Evolutionary conservation across 169 alveolate species (phyloP), one percentile per base, ranked within the genome.

Genomic region (Cryptosporidium xiaoi): DNA sequence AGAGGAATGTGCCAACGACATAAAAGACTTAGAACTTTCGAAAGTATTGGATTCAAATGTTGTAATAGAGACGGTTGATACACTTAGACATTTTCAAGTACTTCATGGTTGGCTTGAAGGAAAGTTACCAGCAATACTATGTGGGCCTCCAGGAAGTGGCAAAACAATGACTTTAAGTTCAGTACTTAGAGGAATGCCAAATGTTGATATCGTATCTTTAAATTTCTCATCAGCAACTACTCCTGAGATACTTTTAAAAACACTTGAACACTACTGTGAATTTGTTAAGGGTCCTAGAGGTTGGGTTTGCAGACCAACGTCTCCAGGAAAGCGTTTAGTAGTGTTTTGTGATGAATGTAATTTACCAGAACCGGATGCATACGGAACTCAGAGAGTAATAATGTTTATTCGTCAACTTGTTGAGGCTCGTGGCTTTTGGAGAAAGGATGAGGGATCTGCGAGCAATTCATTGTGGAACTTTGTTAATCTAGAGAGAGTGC

Each of bases 111-210:
- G 99, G 99, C 90, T 97, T 0, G 93, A 96, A 82, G 98, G 95
- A 83, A 97, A 96, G 82, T 93, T 97, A 82, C 99, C 99, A n/a
- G 97, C 97, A 91, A 93, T 97, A 87, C 94, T 97, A 66, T 97
- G 99, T 91, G 99, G 99, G 13, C 99, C 99, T 3, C 99, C 99
- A 1, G 99, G 99, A 44, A 95, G 98, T 51, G 99, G 99, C 50
- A 97, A 97, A 92, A 97, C 99, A 5, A 97, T 98, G 99, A 98
- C 99, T 31, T 91, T 97, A 82, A 97, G 97, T 95, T 95, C 99
- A 12, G 98, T 98, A 29, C 85, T 97, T 82, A 96, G 97, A 82
- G 94, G 94, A 62, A 93, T 96, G 56, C 91, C 98, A 13, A 99
- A 97, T 85, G 95, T 96, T 65, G 98, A 96, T 87, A 95, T 97